phyloP scores from a whole-genome alignment of 2,329 filamentous ascomycete species.

The Apiospora arundinis region DNA sequence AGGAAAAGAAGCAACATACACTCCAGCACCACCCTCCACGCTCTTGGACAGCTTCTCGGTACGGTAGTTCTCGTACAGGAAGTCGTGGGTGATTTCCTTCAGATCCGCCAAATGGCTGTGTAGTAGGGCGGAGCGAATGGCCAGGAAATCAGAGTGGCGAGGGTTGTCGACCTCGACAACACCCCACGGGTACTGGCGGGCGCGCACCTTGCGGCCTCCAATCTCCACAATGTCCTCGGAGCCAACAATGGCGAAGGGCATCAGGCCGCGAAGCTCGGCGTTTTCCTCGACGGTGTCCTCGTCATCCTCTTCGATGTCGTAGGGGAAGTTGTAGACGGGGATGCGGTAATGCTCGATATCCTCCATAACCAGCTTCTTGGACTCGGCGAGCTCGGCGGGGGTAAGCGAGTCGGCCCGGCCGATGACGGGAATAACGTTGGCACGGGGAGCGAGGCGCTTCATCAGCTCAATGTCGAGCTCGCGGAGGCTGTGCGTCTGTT shows the following conservation, averaged over 20 bases:
- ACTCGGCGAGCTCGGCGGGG: slow-evolving; percentile 94
- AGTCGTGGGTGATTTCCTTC: slow-evolving; percentile 99
- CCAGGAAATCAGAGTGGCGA: slow-evolving; percentile 97
- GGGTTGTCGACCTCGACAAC: slow-evolving; percentile 99
- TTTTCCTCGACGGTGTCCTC: slow-evolving; percentile 99
- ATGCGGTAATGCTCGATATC: slow-evolving; percentile 99
- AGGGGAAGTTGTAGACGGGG: slow-evolving; percentile 99
- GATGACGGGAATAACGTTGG: slow-evolving; percentile 99
- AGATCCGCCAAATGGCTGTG: slow-evolving; percentile 98
- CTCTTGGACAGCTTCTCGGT: slow-evolving; percentile 99
- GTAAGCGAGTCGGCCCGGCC: slow-evolving; percentile 98
- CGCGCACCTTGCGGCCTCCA: slow-evolving; percentile 88
- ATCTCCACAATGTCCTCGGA: slow-evolving; percentile 96
- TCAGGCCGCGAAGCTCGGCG: slow-evolving; percentile 92
- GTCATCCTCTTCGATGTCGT: slow-evolving; percentile 99
- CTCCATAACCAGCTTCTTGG: slow-evolving; percentile 99
- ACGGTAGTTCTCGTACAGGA: slow-evolving; percentile 99
- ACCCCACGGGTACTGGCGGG: slow-evolving; percentile 98
- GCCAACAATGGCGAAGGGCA: slow-evolving; percentile 99
- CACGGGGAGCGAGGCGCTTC: slow-evolving; percentile 97
- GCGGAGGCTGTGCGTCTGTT: slow-evolving; percentile 70
- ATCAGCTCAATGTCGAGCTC: slow-evolving; percentile 99
- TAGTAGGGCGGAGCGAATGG: slow-evolving; percentile 92
- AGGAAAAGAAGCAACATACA: slow-evolving; percentile 67
- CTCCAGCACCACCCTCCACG: slow-evolving; percentile 86